Evolutionary conservation across 2,329 filamentous ascomycete genomes (phyloP), one percentile per base, ranked within the genome.

Genomic region (Colletotrichum paranaense): DNA sequence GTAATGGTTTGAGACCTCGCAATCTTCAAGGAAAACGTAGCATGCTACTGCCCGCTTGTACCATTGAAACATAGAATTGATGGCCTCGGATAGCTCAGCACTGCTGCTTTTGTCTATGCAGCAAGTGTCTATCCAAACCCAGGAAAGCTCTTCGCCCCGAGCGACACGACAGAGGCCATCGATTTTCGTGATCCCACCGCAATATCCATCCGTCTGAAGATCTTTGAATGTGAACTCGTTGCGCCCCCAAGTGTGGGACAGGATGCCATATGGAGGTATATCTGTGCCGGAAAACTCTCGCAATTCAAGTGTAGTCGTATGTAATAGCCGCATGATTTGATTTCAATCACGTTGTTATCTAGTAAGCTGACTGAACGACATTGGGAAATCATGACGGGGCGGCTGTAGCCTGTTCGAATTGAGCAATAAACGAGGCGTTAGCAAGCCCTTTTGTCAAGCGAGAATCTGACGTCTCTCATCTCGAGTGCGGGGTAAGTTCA

Each of bases 241-340:
- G 2, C 46, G 32, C 16, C 60, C 76, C 76, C 76, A 77, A 5
- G 76, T 77, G 30, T 77, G 76, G 2, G 76, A 77, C 12, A 76
- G 70, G 35, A 77, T 76, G 26, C 76, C 76, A 26, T 77, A 77
- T 4, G 69, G 52, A 7, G 75, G 76, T 9, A 22, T n/a, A 0
- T 62, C 35, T 19, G 28, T 7, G 11, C 28, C 59, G 24, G 22
- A 24, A 3, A 62, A 62, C 22, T 46, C 59, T 5, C 11, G 26
- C 22, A 62, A n/a, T 30, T 42, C 7, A 5, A 42, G 7, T 8
- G 59, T 42, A 26, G 2, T 12, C 0, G 26, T 28, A 12, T 62
- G 22, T 11, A 46, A 5, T 8, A 62, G 59, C 30, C 32, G 32
- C 32, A 62, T 49, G 26, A 1, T 46, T 2, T 3, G 19, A 11